Evolutionary conservation across 331 rosid species (phyloP), one percentile per base, ranked within the genome.

Genomic region (Phaseolus coccineus): DNA sequence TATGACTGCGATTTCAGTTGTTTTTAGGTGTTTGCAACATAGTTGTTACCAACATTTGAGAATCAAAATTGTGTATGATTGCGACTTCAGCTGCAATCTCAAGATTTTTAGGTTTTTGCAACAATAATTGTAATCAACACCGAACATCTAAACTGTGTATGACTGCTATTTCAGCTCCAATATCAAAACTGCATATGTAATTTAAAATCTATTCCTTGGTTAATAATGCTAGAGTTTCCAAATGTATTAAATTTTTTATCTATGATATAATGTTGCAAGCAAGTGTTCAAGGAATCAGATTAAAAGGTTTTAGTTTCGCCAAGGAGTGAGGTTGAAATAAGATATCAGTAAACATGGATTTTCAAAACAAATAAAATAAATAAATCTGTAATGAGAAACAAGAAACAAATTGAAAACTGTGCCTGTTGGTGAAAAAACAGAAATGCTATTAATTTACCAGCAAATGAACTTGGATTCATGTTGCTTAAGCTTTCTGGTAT

Each of bases 401-500:
- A n/a, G 25, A 61, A 4, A 42, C 27, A n/a, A 33, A 33, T 35
- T 64, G 56, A 81, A 53, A 53, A 22, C 2, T 3, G 46, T 53
- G 47, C 30, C 3, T 24, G 2, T 15, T 19, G 16, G 12, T 42
- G 55, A 27, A 71, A 37, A 73, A 14, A 25, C 0, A n/a, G 2
- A 75, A 56, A 22, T 24, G 56, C 8, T 48, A 24, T 52, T 27
- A 6, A 68, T 85, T 75, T 86, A 94, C 99, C 93, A 16, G 69
- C 5, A 75, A 86, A 84, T 1, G 91, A 76, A 33, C 76, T 62
- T 16, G 76, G 64, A 46, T 80, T 50, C 2, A 27, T 6, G 10
- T 67, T 24, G 74, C 83, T 84, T 19, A 90, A 69, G 50, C 69
- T 77, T 46, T 28, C 9, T 22, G 99, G 98, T 61, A 93, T 84